These are phyloP conservation scores for Knoxia roxburghii DNA, from an alignment of 257 asterid species.

Conservation along the genomic window DNA sequence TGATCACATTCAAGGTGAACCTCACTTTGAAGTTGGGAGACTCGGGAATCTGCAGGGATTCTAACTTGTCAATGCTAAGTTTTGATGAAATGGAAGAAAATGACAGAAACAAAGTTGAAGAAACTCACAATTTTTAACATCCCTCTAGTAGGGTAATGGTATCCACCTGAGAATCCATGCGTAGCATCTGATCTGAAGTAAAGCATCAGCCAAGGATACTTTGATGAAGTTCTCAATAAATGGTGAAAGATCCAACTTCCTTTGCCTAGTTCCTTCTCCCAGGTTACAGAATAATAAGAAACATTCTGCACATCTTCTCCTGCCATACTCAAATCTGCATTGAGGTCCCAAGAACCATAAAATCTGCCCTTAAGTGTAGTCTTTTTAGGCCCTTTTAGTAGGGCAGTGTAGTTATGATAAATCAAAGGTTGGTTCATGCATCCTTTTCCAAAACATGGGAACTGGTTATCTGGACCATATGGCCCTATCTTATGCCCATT, in stretches of 20 bases:
- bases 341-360: slow-evolving; percentile 70
- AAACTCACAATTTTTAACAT: slow-evolving; percentile 67
- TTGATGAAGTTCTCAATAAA: slow-evolving; percentile 53
- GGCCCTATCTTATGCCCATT: slow-evolving; percentile 52
- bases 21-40: slow-evolving; percentile 71
- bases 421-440: slow-evolving; percentile 79
- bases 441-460: slow-evolving; percentile 76
- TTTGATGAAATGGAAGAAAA: too few species aligned
- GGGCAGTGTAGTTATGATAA: slow-evolving; percentile 58
- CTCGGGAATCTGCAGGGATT: slow-evolving; percentile 54
- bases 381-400: slow-evolving; percentile 38
- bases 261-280: slow-evolving; percentile 72
- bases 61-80: not conserved
- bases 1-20: slow-evolving; percentile 58
- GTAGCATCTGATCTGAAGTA: slow-evolving; percentile 78
- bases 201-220: slow-evolving; percentile 92
- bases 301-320: slow-evolving; percentile 18
- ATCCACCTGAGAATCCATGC: slow-evolving; percentile 72
- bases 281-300: slow-evolving; percentile 58
- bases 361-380: slow-evolving; percentile 52
- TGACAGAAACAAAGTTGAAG: not conserved
- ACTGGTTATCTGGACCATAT: slow-evolving; percentile 37
- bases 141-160: slow-evolving; percentile 76
- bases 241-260: slow-evolving; percentile 79
- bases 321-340: slow-evolving; percentile 27